These are phyloP conservation scores for Rhodotorula diobovata DNA, from an alignment of 768 basidiomycete species.

Conservation along the genomic window DNA sequence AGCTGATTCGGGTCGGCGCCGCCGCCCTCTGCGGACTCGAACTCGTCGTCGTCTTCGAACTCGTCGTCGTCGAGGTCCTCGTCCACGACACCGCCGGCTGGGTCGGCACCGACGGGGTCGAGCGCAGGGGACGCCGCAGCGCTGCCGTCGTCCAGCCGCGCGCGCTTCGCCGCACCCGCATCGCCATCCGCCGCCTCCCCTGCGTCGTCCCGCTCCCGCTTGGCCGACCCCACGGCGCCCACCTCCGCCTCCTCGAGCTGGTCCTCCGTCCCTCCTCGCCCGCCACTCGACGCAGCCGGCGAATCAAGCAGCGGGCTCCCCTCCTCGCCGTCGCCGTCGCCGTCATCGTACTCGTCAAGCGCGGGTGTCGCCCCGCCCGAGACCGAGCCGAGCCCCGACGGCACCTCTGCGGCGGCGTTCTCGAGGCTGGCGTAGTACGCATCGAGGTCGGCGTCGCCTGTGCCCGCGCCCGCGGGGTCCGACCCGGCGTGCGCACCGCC, in stretches of 20 bases:
- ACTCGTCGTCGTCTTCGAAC: slow-evolving; percentile 21
- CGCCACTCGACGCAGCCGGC: not conserved
- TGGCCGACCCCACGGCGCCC: not conserved
- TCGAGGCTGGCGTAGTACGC: slow-evolving; percentile 43
- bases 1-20: slow-evolving; percentile 41
- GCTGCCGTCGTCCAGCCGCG: not conserved
- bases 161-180: slow-evolving; percentile 48
- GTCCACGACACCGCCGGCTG: too few species aligned
- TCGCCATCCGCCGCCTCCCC: slow-evolving; percentile 50
- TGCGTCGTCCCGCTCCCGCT: slow-evolving; percentile 11
- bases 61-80: slow-evolving; percentile 30
- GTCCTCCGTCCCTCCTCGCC: not conserved
- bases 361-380: not conserved
- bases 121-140: not conserved
- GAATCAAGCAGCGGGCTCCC: not conserved
- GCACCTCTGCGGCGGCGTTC: not conserved
- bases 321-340: not conserved
- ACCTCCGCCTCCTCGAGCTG: not conserved
- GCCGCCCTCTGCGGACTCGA: slow-evolving; percentile 43
- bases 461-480: not conserved
- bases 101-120: too few species aligned
- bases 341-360: not conserved
- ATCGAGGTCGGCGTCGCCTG: slow-evolving; percentile 34
- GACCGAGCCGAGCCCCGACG: too few species aligned
- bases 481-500: not conserved